Conservation (phyloP, 306 rosid genomes). For the Astragalus glycyphyllos region DNA sequence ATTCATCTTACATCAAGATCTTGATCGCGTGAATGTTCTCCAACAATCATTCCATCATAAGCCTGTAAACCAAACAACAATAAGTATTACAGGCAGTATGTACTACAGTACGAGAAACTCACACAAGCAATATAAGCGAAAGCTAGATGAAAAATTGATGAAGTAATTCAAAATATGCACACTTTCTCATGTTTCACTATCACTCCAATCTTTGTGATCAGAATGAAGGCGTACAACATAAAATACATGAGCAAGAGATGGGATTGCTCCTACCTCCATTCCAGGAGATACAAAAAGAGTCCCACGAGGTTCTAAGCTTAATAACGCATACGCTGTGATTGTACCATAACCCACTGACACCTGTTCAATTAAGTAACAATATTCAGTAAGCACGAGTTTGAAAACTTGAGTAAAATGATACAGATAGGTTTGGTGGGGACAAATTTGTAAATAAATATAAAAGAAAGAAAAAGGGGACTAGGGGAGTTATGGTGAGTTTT, state of each 20-base stretch:
- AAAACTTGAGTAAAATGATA: slow-evolving; percentile 24
- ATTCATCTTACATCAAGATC: slow-evolving; percentile 81
- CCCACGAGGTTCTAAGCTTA: slow-evolving; percentile 96
- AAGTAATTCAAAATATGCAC: slow-evolving; percentile 10
- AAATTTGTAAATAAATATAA: too few species aligned
- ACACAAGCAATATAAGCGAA: slow-evolving; percentile 28
- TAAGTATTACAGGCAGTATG: slow-evolving; percentile 2
- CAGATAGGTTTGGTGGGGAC: too few species aligned
- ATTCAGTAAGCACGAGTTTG: not conserved
- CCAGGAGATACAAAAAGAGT: slow-evolving; percentile 90
- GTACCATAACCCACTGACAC: slow-evolving; percentile 92
- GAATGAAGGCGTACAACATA: slow-evolving; percentile 27
- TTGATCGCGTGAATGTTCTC: slow-evolving; percentile 87
- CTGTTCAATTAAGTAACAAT: slow-evolving; percentile 50
- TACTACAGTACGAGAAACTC: slow-evolving; percentile 12
- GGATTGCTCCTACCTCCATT: slow-evolving; percentile 71
- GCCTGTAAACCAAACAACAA: slow-evolving; percentile 60
- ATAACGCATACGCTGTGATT: slow-evolving; percentile 76
- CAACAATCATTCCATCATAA: slow-evolving; percentile 97
- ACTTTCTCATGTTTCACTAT: slow-evolving; percentile 7
- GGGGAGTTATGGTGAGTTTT: too few species aligned
- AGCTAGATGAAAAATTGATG: slow-evolving; percentile 25
- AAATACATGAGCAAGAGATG: slow-evolving; percentile 3
- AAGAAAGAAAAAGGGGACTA: too few species aligned
- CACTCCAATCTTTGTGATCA: not conserved